Percentiles rank a stretch among this genome's conserved stretches.
Conservation (phyloP, 257 asterid species). For the Galeopsis tetrahit region DNA sequence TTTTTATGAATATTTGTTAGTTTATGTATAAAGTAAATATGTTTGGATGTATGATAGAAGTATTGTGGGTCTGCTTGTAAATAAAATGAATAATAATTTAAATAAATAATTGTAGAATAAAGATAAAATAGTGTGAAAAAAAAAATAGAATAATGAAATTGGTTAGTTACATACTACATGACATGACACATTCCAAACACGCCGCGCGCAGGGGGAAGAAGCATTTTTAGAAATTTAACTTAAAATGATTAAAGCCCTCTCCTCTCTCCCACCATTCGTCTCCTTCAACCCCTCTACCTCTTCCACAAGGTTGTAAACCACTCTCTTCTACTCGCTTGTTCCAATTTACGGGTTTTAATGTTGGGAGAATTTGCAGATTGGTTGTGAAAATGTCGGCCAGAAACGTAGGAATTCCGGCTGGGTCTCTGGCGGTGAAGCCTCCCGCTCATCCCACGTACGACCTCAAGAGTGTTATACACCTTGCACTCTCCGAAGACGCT, state of each 20-base stretch:
- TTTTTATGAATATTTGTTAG: too few species aligned
- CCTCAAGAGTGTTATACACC: constrained; percentile 73
- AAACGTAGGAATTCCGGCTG: constrained; percentile 39
- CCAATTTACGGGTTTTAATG: constrained; percentile 4
- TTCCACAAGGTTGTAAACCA: constrained; percentile 35
- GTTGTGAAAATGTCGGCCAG: constrained; percentile 65
- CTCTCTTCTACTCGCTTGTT: neutral
- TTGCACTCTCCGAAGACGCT: constrained; percentile 96
- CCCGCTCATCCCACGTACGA: constrained; percentile 96
- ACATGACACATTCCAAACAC: too few species aligned
- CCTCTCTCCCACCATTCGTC: constrained; percentile 40
- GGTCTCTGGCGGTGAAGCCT: constrained; percentile 64
- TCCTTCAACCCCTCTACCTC: constrained; percentile 42
- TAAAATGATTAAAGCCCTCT: constrained; percentile 50
- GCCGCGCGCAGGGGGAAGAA: neutral
- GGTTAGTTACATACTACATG: too few species aligned
- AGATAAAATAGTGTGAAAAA: too few species aligned
- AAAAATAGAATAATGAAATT: too few species aligned
- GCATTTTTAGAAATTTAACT: neutral
- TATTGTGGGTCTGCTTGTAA: too few species aligned
- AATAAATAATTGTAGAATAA: too few species aligned
- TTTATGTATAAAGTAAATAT: too few species aligned
- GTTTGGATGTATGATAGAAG: too few species aligned
- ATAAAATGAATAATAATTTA: too few species aligned
- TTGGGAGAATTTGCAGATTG: constrained; percentile 54